These are phyloP conservation scores for Cenchrus purpureus DNA, from an alignment of 176 grass and related monocot species.

Conservation along the genomic window DNA sequence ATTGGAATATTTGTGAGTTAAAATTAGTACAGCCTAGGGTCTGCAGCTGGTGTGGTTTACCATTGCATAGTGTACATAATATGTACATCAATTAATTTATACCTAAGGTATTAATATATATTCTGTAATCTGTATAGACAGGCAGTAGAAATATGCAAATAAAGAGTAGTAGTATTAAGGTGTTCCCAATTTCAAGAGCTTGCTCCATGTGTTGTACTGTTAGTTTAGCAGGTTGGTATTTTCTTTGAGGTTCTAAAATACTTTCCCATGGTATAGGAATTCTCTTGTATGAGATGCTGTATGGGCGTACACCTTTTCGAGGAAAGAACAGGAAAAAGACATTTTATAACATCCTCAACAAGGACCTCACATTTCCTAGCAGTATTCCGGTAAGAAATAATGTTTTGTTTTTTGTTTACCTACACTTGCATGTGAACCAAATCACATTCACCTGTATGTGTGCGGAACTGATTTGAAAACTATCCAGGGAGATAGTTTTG, in stretches of 20 bases:
- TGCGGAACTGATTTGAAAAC: neutral
- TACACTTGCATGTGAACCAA: neutral
- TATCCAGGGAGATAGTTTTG: neutral
- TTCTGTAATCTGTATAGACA: slow-evolving; percentile 6
- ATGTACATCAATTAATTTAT: neutral
- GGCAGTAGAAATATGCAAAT: neutral
- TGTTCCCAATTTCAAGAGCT: neutral
- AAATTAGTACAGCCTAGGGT: neutral
- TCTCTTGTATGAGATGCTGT: slow-evolving; percentile 96
- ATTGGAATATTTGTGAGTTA: neutral
- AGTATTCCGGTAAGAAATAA: slow-evolving; percentile 86
- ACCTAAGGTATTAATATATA: slow-evolving; percentile 1
- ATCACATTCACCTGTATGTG: neutral
- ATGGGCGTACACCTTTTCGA: slow-evolving; percentile 97
- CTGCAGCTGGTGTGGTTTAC: neutral
- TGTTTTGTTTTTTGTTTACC: neutral
- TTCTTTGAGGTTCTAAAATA: slow-evolving; percentile 25
- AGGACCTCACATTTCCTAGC: slow-evolving; percentile 93
- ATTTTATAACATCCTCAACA: slow-evolving; percentile 89
- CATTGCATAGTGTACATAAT: neutral
- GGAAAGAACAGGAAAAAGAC: slow-evolving; percentile 97
- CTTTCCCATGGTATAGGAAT: slow-evolving; percentile 68
- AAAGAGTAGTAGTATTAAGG: slow-evolving; percentile 19
- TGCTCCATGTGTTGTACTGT: too few species aligned
- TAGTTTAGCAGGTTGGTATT: neutral